Percentiles rank a stretch among this genome's conserved stretches.
Conservation (phyloP, 306 rosid genomes). For the Sophora flavescens region DNA sequence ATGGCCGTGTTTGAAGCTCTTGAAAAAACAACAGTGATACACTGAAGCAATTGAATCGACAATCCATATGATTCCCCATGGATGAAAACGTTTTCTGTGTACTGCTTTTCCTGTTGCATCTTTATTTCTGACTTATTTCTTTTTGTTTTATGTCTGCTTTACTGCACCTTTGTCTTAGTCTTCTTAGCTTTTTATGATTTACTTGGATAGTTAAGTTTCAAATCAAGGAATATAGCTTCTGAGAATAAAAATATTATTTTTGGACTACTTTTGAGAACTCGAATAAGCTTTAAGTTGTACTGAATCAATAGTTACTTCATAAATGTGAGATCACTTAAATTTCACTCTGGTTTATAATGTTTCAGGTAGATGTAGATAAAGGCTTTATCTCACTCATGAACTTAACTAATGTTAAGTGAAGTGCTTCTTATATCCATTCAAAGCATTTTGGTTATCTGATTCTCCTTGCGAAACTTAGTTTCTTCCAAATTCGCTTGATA, state of each 20-base stretch:
- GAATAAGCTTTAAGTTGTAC: background rate
- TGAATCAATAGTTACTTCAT: background rate
- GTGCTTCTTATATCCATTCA: slow-evolving; percentile 17
- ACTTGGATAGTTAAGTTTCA: background rate
- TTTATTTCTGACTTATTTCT: background rate
- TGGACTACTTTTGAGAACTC: background rate
- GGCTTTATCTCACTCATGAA: slow-evolving; percentile 36
- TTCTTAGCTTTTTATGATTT: background rate
- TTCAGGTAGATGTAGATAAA: slow-evolving; percentile 11
- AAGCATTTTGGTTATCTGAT: slow-evolving; percentile 31
- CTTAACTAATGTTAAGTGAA: slow-evolving; percentile 9
- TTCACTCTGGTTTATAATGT: background rate
- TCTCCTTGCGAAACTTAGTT: slow-evolving; percentile 17
- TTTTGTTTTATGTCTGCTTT: background rate
- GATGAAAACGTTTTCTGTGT: background rate
- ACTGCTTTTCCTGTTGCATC: background rate
- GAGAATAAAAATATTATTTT: background rate
- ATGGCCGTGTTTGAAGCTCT: background rate
- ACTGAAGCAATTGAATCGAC: background rate
- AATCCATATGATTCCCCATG: background rate
- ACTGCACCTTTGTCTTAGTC: background rate
- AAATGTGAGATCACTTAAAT: background rate
- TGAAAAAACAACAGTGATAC: background rate
- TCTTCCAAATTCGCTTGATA: slow-evolving; percentile 16
- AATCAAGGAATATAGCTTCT: background rate